These are phyloP conservation scores for Solanum ossicruentum DNA, from an alignment of 257 asterid species.

Conservation along the genomic window DNA sequence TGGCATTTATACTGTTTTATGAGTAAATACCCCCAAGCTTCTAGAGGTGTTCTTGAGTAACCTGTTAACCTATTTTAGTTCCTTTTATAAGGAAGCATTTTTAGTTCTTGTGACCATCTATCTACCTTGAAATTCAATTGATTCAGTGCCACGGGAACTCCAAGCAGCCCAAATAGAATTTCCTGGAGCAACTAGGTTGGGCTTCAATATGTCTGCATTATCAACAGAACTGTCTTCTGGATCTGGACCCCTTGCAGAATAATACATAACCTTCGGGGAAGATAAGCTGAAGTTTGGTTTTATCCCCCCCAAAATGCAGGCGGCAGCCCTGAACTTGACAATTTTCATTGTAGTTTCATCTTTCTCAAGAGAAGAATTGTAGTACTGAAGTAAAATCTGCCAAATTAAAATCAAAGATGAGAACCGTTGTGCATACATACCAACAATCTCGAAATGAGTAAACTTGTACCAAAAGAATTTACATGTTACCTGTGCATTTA, in stretches of 20 bases:
- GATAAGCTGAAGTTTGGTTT: slow-evolving; percentile 60
- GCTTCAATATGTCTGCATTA: slow-evolving; percentile 75
- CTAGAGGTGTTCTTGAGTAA: neutral
- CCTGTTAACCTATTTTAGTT: neutral
- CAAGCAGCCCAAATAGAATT: slow-evolving; percentile 95
- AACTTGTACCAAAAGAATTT: neutral
- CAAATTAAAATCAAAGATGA: neutral
- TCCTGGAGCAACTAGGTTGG: slow-evolving; percentile 94
- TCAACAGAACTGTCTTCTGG: slow-evolving; percentile 68
- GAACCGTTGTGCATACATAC: neutral
- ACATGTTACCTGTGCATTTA: neutral
- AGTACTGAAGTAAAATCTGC: slow-evolving; percentile 73
- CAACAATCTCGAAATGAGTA: neutral
- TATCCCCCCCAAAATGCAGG: slow-evolving; percentile 76
- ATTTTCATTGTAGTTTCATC: slow-evolving; percentile 42
- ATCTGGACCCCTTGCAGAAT: slow-evolving; percentile 98
- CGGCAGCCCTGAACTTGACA: slow-evolving; percentile 64
- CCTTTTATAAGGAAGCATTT: neutral
- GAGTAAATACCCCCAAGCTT: neutral
- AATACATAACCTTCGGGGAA: slow-evolving; percentile 88
- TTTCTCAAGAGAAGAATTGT: slow-evolving; percentile 61
- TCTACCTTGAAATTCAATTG: slow-evolving; percentile 79
- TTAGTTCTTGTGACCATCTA: slow-evolving; percentile 5
- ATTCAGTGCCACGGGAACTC: slow-evolving; percentile 82
- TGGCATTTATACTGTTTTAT: neutral